phyloP scores from a whole-genome alignment of 108 stramenopile species.

The Mediolabrus comicus region DNA sequence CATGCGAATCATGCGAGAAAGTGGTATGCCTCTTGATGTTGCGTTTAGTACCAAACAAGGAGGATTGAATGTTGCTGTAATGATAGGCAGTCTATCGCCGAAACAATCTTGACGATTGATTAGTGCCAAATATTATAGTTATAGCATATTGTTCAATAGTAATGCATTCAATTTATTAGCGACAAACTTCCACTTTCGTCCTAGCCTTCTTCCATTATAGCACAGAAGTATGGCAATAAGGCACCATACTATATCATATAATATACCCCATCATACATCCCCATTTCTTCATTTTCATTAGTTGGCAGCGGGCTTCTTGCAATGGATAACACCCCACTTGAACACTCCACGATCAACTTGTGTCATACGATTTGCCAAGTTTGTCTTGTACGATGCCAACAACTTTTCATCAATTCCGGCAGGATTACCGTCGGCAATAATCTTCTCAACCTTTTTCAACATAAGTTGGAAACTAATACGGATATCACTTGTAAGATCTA shows the following conservation, averaged over 20 bases:
- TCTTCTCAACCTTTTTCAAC: constrained; percentile 49
- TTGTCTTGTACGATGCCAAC: constrained; percentile 39
- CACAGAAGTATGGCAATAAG: neutral
- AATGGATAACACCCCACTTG: constrained; percentile 62
- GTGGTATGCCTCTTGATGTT: constrained; percentile 27
- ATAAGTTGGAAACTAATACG: constrained; percentile 51
- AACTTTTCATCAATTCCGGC: constrained; percentile 31
- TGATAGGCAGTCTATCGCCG: constrained; percentile 9
- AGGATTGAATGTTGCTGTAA: constrained; percentile 33
- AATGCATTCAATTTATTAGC: neutral
- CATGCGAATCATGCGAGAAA: constrained; percentile 25
- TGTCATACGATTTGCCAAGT: constrained; percentile 40
- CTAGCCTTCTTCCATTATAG: neutral
- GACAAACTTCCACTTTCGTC: neutral
- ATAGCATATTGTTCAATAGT: neutral
- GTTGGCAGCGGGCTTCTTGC: constrained; percentile 38
- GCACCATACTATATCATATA: neutral
- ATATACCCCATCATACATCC: too few relatives aligned
- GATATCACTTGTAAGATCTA: constrained; percentile 57
- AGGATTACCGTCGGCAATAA: constrained; percentile 37
- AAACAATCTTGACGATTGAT: too few relatives aligned
- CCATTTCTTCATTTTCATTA: neutral
- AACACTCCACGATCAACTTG: constrained; percentile 62
- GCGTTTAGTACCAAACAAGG: constrained; percentile 38
- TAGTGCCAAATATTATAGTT: too few relatives aligned